Conservation (phyloP, 495 filamentous ascomycete genomes). For the Aspergillus conjunctus region DNA sequence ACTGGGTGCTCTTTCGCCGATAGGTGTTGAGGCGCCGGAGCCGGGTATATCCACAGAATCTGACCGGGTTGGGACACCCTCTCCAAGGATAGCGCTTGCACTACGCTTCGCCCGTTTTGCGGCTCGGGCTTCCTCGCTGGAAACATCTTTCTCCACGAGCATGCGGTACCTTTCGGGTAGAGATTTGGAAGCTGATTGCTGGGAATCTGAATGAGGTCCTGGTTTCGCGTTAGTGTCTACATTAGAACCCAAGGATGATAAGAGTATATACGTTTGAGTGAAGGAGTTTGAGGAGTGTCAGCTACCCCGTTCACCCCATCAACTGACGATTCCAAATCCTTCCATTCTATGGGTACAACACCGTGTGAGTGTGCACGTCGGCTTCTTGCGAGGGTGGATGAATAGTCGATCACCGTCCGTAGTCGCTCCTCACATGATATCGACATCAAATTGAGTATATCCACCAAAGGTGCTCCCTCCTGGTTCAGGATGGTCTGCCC, state of each 20-base stretch:
- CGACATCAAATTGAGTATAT: slow-evolving; percentile 75
- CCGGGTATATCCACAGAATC: slow-evolving; percentile 44
- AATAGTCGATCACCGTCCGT: slow-evolving; percentile 69
- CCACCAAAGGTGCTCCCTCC: slow-evolving; percentile 64
- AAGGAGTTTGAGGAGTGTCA: slow-evolving; percentile 50
- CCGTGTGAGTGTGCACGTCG: slow-evolving; percentile 74
- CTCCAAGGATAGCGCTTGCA: slow-evolving; percentile 45
- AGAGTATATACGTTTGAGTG: slow-evolving; percentile 60
- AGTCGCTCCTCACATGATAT: slow-evolving; percentile 73
- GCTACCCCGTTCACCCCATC: slow-evolving; percentile 33
- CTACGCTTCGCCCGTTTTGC: slow-evolving; percentile 52
- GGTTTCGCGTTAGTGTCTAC: slow-evolving; percentile 19
- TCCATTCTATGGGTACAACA: slow-evolving; percentile 67
- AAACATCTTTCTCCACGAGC: slow-evolving; percentile 37
- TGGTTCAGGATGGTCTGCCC: slow-evolving; percentile 66
- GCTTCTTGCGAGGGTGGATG: slow-evolving; percentile 61
- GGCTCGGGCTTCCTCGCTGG: slow-evolving; percentile 54
- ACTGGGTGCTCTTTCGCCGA: slow-evolving; percentile 46
- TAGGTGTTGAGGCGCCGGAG: slow-evolving; percentile 46
- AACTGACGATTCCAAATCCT: slow-evolving; percentile 60
- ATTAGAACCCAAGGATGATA: not conserved
- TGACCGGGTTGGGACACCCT: slow-evolving; percentile 33
- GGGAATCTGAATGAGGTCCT: slow-evolving; percentile 40
- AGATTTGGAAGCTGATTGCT: slow-evolving; percentile 25
- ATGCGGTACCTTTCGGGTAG: slow-evolving; percentile 39